Evolutionary conservation across 164 flowering plant genomes (phyloP), one percentile per base, ranked within the genome.

Genomic region (Platanus orientalis): DNA sequence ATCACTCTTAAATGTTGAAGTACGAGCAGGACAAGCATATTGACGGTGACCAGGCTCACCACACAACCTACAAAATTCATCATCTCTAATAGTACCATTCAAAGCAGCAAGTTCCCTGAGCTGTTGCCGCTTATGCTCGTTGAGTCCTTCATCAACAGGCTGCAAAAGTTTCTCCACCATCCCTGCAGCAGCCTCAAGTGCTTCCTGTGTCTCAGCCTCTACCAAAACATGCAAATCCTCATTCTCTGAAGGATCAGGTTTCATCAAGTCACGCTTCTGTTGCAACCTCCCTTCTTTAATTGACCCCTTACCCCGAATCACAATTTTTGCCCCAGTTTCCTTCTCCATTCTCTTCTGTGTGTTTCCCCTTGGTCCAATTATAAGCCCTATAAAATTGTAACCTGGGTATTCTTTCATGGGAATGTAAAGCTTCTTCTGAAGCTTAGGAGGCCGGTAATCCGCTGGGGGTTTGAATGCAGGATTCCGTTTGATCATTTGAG

Each of bases 351-450:
- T 76, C 78, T 90, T 93, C 84, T 90, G 98, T 2, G 97, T 93
- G 63, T 93, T 90, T 12, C 98, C 98, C 51, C 98, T 87, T 0
- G 98, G 98, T n/a, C 98, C 98, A 75, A 93, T 90, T 6, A 93
- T 93, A 29, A 93, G 76, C 9, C 98, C 96, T 48, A 93, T 90
- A 61, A 93, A 93, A 73, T 93, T 93, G 60, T 93, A 93, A 9
- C 97, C 97, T 0, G 98, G 98, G 62, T 83, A 93, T 68, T 93
- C 98, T 63, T 90, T 93, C 98, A 88, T 84, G 4, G 98, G 98
- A 12, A 93, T 93, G 57, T 85, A 90, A 16, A 93, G 85, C 82
- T 93, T 93, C 83, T 90, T 90, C 28, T 88, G 84, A 60, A 93
- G 85, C 84, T 90, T 93, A 0, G 97, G 98, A 0, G 97, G 97